A percentile compares a stretch with the other conserved stretches of the same genome.
These are phyloP conservation scores for Porphyra umbilicalis DNA, from an alignment of 31 red algal species.

Conservation along the genomic window DNA sequence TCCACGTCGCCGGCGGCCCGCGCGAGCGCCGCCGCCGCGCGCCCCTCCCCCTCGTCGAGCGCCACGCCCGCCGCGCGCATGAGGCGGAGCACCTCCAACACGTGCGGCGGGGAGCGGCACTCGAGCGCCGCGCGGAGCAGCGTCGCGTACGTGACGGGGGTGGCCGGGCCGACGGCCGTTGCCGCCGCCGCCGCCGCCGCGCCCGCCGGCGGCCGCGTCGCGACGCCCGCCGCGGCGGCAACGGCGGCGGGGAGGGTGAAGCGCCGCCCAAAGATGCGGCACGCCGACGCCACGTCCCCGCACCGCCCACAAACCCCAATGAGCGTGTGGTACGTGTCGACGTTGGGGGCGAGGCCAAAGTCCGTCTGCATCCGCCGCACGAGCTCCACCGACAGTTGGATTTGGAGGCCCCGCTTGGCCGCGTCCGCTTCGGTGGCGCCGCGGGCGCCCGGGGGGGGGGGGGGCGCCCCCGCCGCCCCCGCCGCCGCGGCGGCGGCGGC, in stretches of 20 bases:
- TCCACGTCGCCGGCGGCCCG: background rate
- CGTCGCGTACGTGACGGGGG: background rate
- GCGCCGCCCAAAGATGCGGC: background rate
- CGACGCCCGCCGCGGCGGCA: background rate
- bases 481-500: background rate
- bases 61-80: background rate
- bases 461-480: background rate
- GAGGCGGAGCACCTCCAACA: background rate
- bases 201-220: too few species aligned
- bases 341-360: conserved; percentile 13
- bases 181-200: background rate
- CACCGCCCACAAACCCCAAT: conserved; percentile 28
- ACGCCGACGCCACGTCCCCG: conserved; percentile 9
- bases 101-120: background rate
- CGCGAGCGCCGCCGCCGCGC: background rate
- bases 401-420: background rate
- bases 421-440: background rate
- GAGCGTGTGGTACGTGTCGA: conserved; percentile 43
- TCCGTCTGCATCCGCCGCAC: background rate
- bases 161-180: background rate
- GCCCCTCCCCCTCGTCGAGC: background rate
- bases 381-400: background rate
- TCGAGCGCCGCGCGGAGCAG: background rate
- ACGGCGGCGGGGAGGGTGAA: background rate
- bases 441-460: background rate